Conservation (phyloP, 2,329 filamentous ascomycete genomes). For the Graphilbum fragrans region DNA sequence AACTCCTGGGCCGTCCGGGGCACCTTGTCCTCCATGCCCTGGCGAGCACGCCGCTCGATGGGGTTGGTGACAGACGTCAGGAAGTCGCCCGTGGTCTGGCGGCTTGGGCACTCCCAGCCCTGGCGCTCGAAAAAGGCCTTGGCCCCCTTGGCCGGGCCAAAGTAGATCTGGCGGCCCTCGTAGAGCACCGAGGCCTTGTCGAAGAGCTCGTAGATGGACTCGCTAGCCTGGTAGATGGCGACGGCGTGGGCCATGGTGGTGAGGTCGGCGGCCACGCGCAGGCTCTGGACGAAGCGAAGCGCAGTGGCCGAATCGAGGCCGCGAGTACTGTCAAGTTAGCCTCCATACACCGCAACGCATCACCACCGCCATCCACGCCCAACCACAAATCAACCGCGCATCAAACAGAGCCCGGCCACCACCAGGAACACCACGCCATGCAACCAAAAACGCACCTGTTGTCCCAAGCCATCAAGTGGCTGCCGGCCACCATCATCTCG, state of each 20-base stretch:
- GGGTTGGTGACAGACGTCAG: constrained; percentile 46
- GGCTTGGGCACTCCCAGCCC: constrained; percentile 46
- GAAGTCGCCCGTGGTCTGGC: constrained; percentile 64
- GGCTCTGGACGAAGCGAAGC: constrained; percentile 50
- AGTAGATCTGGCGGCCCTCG: constrained; percentile 52
- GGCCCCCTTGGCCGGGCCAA: constrained; percentile 47
- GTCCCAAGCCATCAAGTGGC: constrained; percentile 59
- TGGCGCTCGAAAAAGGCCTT: constrained; percentile 54
- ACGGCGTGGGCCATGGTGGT: constrained; percentile 46
- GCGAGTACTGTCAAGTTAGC: constrained; percentile 25
- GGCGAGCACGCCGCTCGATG: constrained; percentile 25
- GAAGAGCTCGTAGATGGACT: constrained; percentile 53
- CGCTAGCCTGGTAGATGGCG: constrained; percentile 55
- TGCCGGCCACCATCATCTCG: constrained; percentile 49
- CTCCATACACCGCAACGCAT: too few relatives aligned
- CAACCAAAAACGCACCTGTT: constrained; percentile 23
- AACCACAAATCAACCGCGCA: background rate
- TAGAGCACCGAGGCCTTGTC: constrained; percentile 67
- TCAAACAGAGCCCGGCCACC: background rate
- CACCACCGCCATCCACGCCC: too few relatives aligned
- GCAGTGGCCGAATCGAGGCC: constrained; percentile 56
- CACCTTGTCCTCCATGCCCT: constrained; percentile 41
- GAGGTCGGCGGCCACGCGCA: constrained; percentile 56
- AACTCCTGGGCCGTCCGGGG: constrained; percentile 51
- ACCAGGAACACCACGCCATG: too few relatives aligned